A percentile compares a stretch with the other conserved stretches of the same genome.
Evolutionary conservation across 139 green algal species (phyloP).

Genomic region (Ettlia oleoabundans): DNA sequence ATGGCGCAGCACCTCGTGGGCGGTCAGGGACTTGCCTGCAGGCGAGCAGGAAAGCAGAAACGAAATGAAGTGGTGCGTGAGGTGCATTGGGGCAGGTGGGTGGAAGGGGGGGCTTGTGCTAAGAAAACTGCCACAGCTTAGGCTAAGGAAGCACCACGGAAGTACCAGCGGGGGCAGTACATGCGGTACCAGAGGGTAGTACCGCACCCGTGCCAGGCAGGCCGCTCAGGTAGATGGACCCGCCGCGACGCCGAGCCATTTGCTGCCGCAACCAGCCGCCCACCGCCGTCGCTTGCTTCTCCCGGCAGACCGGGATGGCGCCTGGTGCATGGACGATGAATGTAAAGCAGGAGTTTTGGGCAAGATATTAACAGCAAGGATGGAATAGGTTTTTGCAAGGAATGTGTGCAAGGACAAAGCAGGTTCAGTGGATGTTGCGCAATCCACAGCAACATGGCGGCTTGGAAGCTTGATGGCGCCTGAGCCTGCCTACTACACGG

Average conservation of each 20-base stretch:
- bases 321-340: neutral
- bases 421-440: neutral
- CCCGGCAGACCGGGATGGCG: constrained; percentile 42
- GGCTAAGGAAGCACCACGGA: no score
- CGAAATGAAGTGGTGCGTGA: neutral
- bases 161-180: no score
- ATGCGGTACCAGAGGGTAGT: no score
- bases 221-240: constrained; percentile 54
- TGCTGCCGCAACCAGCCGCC: constrained; percentile 14
- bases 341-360: no score
- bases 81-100: neutral
- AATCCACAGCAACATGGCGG: neutral
- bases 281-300: constrained; percentile 42
- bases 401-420: neutral
- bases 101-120: no score
- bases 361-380: no score
- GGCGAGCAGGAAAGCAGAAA: neutral
- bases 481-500: no score
- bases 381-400: no score
- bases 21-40: constrained; percentile 59
- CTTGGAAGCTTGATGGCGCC: no score
- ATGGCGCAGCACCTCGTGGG: constrained; percentile 45
- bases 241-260: constrained; percentile 25
- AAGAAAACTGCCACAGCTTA: no score
- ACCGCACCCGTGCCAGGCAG: constrained; percentile 61